Base-by-base conservation (phyloP, 345 rosid species). In the Pugionium dolabratum region DNA sequence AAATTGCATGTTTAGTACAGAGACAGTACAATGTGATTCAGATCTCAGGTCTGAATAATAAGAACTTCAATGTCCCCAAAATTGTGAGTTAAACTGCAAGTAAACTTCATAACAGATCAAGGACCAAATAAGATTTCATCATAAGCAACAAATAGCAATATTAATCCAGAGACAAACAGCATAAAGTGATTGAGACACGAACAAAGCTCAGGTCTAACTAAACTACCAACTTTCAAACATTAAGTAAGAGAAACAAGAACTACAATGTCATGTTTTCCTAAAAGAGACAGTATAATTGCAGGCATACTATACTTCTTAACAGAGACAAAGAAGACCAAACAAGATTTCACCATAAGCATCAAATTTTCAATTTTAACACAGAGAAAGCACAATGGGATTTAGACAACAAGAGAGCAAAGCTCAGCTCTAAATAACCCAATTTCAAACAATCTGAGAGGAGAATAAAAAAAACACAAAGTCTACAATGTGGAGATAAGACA, bases 321-420 rank as follows among this genome's bases (percentile, higher is more conserved):
- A 41, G 53, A 59, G 30, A 18, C 42, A 51, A 26, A 42, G 26
- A 54, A 31, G 52, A 51, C 53, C 40, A 69, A 34, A 44, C 44
- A 61, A 53, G 48, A 18, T 32, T 9, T 36, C 5, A 62, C 35
- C 51, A 62, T 18, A 71, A 47, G 58, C 64, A 62, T 62, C 30
- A 62, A 27, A 37, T 3, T 6, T n/a, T 51, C 35, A 47, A 41
- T 2, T 34, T 40, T 53, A 59, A 36, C n/a, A n/a, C 30, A 52
- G 27, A 64, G 31, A 39, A 2, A 50, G 5, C 9, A 40, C 4
- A 40, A 52, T 11, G 31, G 34, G 55, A 35, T 48, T 34, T 10
- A 62, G 66, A 35, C 18, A 18, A 18, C 18, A 18, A 18, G 18
- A 18, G 18, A 18, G 18, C 18, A 18, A 18, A 18, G 18, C 18